Conservation (phyloP, 768 basidiomycete species). For the Hydnomerulius pinastri region DNA sequence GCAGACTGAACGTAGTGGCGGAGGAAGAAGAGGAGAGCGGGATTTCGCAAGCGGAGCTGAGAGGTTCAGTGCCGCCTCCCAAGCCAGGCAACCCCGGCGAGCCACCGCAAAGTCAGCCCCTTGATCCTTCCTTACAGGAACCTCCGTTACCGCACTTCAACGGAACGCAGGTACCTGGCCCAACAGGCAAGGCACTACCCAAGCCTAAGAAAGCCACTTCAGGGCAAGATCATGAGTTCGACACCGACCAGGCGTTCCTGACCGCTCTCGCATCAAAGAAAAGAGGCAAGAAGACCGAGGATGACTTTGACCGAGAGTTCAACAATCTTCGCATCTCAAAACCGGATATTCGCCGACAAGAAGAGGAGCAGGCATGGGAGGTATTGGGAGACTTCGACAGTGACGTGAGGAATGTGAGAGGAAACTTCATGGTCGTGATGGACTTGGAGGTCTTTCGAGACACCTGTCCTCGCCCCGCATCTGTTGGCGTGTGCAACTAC, state of each 20-base stretch:
- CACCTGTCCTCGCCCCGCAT: slow-evolving; percentile 14
- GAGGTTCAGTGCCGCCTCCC: background rate
- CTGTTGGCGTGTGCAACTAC: slow-evolving; percentile 37
- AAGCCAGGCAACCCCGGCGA: background rate
- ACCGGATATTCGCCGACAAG: slow-evolving; percentile 52
- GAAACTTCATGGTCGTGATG: slow-evolving; percentile 80
- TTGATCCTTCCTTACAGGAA: background rate
- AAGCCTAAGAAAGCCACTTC: slow-evolving; percentile 12
- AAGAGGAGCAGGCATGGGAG: slow-evolving; percentile 56
- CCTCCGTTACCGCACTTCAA: background rate
- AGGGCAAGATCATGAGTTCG: slow-evolving; percentile 26
- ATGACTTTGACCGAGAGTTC: slow-evolving; percentile 77
- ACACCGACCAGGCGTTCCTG: slow-evolving; percentile 69
- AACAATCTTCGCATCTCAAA: slow-evolving; percentile 73
- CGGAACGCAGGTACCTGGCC: slow-evolving; percentile 29
- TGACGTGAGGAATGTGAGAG: slow-evolving; percentile 58
- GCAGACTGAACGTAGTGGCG: slow-evolving; percentile 37
- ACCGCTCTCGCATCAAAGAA: slow-evolving; percentile 76
- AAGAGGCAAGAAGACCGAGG: slow-evolving; percentile 64
- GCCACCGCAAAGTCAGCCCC: background rate
- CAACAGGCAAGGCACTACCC: background rate
- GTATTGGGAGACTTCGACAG: slow-evolving; percentile 62
- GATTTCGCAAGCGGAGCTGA: slow-evolving; percentile 1
- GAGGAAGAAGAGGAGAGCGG: slow-evolving; percentile 60
- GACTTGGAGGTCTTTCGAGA: slow-evolving; percentile 59